Evolutionary conservation across 2,329 filamentous ascomycete species (phyloP).

Genomic region (Annulohypoxylon truncatum): DNA sequence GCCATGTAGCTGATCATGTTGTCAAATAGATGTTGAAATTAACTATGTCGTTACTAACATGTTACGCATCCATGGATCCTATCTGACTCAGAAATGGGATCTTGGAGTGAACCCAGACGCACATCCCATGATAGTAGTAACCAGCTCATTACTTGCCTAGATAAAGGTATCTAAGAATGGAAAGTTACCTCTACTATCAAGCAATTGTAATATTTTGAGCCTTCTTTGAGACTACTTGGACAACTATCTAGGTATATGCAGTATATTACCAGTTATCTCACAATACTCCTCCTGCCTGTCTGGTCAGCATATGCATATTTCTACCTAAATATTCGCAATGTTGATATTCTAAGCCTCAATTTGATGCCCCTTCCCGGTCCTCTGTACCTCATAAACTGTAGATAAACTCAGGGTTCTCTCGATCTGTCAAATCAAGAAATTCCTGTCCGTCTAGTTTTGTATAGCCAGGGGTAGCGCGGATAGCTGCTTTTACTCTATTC

Average conservation of each 20-base stretch:
- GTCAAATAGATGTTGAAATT: slow-evolving; percentile 14
- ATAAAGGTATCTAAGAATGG: no score
- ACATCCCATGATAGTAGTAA: no score
- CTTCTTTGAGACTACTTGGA: no score
- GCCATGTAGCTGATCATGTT: background rate
- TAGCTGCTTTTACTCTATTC: slow-evolving; percentile 68
- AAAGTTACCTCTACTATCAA: no score
- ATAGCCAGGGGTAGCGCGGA: slow-evolving; percentile 66
- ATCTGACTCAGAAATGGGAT: slow-evolving; percentile 18
- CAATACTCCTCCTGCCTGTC: background rate
- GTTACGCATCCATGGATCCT: background rate
- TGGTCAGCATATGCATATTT: background rate
- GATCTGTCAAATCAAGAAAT: slow-evolving; percentile 74
- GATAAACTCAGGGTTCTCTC: slow-evolving; percentile 72
- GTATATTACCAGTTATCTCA: background rate
- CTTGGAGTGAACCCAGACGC: background rate
- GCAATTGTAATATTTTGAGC: no score
- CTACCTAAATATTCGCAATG: background rate
- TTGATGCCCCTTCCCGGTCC: no score
- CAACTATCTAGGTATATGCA: no score
- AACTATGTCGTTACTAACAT: slow-evolving; percentile 18
- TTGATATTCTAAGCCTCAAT: background rate
- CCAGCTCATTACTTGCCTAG: no score
- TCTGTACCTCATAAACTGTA: slow-evolving; percentile 61
- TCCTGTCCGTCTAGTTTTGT: slow-evolving; percentile 73